Conservation (phyloP, 2,329 filamentous ascomycete species). For the Fusarium nurragi region DNA sequence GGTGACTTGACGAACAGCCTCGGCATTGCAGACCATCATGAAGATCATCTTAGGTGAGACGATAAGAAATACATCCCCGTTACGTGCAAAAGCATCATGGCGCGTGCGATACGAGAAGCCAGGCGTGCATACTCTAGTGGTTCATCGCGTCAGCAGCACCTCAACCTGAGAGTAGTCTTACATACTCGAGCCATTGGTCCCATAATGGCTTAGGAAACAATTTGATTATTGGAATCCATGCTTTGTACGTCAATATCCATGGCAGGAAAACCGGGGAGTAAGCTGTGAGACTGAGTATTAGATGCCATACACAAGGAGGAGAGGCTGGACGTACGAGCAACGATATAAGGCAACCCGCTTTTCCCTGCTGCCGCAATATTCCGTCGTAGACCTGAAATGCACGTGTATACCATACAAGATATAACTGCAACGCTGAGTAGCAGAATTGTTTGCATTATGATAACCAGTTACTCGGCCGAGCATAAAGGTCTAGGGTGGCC, state of each 20-base stretch:
- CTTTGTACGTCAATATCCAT: constrained; percentile 64
- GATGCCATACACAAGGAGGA: background rate
- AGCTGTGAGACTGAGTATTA: constrained; percentile 48
- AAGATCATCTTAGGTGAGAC: constrained; percentile 65
- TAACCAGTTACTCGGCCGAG: background rate
- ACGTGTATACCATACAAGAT: constrained; percentile 48
- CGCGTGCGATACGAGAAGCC: constrained; percentile 68
- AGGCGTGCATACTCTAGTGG: constrained; percentile 60
- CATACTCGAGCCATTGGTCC: constrained; percentile 69
- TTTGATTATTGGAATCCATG: constrained; percentile 66
- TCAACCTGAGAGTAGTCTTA: background rate
- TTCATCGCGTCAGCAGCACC: constrained; percentile 14
- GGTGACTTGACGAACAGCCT: constrained; percentile 72
- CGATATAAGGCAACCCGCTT: constrained; percentile 62
- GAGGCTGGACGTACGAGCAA: constrained; percentile 58
- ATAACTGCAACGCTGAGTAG: constrained; percentile 46
- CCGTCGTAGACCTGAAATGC: constrained; percentile 49
- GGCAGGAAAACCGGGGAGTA: constrained; percentile 59
- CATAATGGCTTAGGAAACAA: constrained; percentile 64
- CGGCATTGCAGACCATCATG: constrained; percentile 69
- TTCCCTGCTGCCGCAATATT: constrained; percentile 62
- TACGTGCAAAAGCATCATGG: constrained; percentile 65
- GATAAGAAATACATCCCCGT: constrained; percentile 72
- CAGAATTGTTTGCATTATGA: constrained; percentile 50
- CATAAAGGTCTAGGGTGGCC: constrained; percentile 7